Evolutionary conservation across 1,139 yeast genomes (phyloP).

Genomic region (Arxiozyma slooffiae): DNA sequence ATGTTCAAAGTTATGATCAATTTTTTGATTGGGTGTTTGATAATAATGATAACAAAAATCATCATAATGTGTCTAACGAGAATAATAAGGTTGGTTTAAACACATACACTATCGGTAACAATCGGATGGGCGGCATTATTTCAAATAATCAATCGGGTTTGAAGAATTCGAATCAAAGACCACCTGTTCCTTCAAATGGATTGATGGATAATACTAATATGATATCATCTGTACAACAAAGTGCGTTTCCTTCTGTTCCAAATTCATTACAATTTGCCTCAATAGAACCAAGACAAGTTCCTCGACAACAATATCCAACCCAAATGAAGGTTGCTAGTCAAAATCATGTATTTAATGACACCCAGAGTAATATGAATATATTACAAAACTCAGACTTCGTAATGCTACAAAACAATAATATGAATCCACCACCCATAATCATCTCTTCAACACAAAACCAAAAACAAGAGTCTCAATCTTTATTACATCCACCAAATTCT

Average conservation of each 20-base stretch:
- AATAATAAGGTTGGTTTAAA: background rate
- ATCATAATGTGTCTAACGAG: background rate
- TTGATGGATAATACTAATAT: background rate
- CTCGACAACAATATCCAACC: background rate
- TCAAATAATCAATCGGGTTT: background rate
- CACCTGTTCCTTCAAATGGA: background rate
- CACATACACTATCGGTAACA: background rate
- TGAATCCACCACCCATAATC: background rate
- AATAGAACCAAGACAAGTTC: background rate
- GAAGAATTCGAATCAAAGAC: background rate
- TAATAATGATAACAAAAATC: conserved; percentile 8
- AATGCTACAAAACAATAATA: background rate
- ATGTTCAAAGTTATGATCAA: conserved; percentile 5
- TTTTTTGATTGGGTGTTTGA: conserved; percentile 25
- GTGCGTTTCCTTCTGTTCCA: background rate
- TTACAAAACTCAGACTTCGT: background rate
- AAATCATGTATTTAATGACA: background rate
- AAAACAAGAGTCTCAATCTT: background rate
- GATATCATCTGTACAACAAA: background rate
- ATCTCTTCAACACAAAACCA: background rate
- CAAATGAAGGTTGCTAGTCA: background rate
- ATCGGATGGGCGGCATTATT: background rate
- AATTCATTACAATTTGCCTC: background rate
- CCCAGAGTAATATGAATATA: background rate
- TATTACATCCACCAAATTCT: background rate